Evolutionary conservation across 2,329 filamentous ascomycete species (phyloP), one percentile per base, ranked within the genome.

Genomic region (Xenosphaeropsis pyriputrescens): DNA sequence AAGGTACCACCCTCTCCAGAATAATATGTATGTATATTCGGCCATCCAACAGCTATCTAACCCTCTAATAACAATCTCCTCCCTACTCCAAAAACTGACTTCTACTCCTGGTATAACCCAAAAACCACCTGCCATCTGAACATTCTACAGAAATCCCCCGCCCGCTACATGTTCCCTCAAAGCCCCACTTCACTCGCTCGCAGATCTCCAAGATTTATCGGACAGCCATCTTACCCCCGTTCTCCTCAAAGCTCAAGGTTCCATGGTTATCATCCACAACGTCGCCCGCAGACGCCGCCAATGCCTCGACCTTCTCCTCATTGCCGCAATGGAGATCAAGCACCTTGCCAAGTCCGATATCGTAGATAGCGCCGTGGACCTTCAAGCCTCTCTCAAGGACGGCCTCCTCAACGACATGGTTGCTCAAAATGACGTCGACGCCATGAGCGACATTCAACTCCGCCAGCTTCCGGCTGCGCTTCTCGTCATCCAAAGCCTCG

Each of bases 341-440:
- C 37, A 74, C 56, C 41, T 61, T 60, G 11, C 70, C 70, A 15
- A 52, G 58, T 5, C 48, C 58, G 37, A 74, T 59, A 45, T 91
- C 78, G 55, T 84, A 89, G 12, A 93, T 64, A 38, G 78, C 66
- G n/a, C 83, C 85, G 55, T 91, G 83, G 5, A 93, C 70, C 57
- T 79, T 63, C 32, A 93, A 58, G 1, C 78, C 80, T 18, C 81
- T 66, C 49, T 85, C 75, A 45, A 64, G 57, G 42, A 86, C 72
- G 18, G 81, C 84, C 43, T 83, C 77, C 50, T 76, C 67, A 19
- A 93, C 69, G 17, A 72, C 69, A 36, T 68, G 64, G 57, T 85
- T 86, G 52, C 74, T 67, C 63, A 78, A 71, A 40, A 91, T 58
- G 15, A 74, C 69, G 47, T 75, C 64, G 41, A 89, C 65, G 17